Conservation (phyloP, 2,329 filamentous ascomycete species). For the Leptographium flavum region DNA sequence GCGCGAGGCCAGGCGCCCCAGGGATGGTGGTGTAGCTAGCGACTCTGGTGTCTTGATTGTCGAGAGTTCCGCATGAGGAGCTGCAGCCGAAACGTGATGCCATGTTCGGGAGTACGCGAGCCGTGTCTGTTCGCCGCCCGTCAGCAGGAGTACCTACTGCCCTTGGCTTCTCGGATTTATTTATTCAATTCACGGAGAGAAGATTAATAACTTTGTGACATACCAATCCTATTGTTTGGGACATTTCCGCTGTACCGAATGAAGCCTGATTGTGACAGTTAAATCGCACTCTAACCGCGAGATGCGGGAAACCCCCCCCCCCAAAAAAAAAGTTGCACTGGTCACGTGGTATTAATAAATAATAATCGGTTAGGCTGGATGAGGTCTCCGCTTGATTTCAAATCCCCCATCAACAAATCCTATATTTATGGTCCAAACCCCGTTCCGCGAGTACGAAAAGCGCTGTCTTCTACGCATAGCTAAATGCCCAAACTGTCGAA, state of each 20-base stretch:
- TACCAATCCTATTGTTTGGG: slow-evolving; percentile 66
- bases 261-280: neutral
- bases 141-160: neutral
- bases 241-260: slow-evolving; percentile 36
- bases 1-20: slow-evolving; percentile 75
- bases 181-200: neutral
- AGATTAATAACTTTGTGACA: slow-evolving; percentile 11
- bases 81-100: slow-evolving; percentile 70
- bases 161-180: neutral
- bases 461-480: too few species aligned
- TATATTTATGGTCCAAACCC: too few species aligned
- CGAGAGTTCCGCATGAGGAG: slow-evolving; percentile 43
- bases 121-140: slow-evolving; percentile 50
- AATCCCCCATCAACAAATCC: too few species aligned
- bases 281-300: too few species aligned
- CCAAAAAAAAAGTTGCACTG: too few species aligned
- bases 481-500: too few species aligned
- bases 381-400: too few species aligned
- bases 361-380: too few species aligned
- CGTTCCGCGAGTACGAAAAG: too few species aligned
- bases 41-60: slow-evolving; percentile 35
- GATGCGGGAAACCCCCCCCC: too few species aligned
- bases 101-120: slow-evolving; percentile 93
- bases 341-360: too few species aligned
- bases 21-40: slow-evolving; percentile 54